Conservation (phyloP, 371 early-diverging fungal genomes). For the Rhizomucor pusillus region DNA sequence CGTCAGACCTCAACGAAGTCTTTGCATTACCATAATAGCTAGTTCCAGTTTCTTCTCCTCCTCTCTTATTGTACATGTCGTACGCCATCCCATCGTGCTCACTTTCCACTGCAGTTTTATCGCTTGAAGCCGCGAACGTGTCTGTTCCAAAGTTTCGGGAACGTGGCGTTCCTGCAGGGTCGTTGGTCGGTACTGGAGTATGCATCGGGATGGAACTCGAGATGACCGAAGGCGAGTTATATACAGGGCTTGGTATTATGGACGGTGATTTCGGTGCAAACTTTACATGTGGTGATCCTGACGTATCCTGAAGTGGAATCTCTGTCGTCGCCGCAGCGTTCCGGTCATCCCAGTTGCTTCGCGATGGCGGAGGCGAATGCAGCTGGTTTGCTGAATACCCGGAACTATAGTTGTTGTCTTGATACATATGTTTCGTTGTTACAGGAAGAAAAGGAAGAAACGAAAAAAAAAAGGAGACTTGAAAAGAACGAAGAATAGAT, state of each 20-base stretch:
- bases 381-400: slow-evolving; percentile 10
- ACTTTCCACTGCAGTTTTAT: slow-evolving; percentile 13
- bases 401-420: slow-evolving; percentile 1
- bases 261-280: slow-evolving; percentile 22
- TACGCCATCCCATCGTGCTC: slow-evolving; percentile 10
- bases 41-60: slow-evolving; percentile 1
- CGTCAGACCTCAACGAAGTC: slow-evolving; percentile 13
- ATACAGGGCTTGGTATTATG: slow-evolving; percentile 16
- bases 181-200: slow-evolving; percentile 1
- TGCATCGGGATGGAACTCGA: slow-evolving; percentile 12
- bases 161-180: not conserved
- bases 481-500: too few relatives aligned
- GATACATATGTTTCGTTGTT: slow-evolving; percentile 2
- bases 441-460: not conserved
- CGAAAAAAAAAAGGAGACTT: not conserved
- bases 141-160: slow-evolving; percentile 12
- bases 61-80: slow-evolving; percentile 8
- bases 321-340: slow-evolving; percentile 7
- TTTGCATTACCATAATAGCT: slow-evolving; percentile 13
- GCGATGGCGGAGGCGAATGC: slow-evolving; percentile 15
- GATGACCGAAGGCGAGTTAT: slow-evolving; percentile 5
- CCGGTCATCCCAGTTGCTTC: slow-evolving; percentile 9
- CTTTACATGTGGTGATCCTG: slow-evolving; percentile 16
- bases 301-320: slow-evolving; percentile 13
- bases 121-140: slow-evolving; percentile 3